These are phyloP conservation scores for Entelexis paramagnoliae DNA, from an alignment of 1,139 yeast genomes.

Conservation along the genomic window DNA sequence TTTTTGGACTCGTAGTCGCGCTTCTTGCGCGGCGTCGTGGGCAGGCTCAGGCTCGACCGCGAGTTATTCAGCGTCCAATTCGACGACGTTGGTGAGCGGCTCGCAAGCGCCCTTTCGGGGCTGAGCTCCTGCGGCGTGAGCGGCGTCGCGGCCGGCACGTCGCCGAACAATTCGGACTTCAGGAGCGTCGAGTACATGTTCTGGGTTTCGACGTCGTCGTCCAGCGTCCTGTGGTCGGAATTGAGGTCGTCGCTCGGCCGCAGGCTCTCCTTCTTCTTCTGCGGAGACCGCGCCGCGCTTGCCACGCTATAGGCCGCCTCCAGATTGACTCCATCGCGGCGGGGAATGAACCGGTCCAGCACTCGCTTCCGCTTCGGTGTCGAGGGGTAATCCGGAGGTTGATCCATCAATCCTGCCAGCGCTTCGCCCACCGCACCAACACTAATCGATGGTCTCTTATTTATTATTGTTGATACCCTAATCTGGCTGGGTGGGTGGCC, in stretches of 20 bases:
- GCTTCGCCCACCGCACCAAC: not conserved
- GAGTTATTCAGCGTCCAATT: slow-evolving; percentile 18
- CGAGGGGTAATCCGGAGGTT: slow-evolving; percentile 14
- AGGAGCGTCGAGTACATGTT: slow-evolving; percentile 75
- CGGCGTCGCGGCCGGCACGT: slow-evolving; percentile 25
- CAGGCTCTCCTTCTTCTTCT: not conserved
- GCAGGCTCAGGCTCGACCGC: slow-evolving; percentile 25
- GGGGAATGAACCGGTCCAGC: slow-evolving; percentile 81
- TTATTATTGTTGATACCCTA: slow-evolving; percentile 9
- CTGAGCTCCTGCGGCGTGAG: slow-evolving; percentile 25
- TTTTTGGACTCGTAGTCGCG: slow-evolving; percentile 22
- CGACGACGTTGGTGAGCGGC: not conserved
- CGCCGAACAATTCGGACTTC: slow-evolving; percentile 85
- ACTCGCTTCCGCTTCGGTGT: slow-evolving; percentile 22
- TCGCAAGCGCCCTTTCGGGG: slow-evolving; percentile 20
- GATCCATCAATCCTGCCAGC: not conserved
- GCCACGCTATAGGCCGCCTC: slow-evolving; percentile 76
- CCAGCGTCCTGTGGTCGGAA: slow-evolving; percentile 34
- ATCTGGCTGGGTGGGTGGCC: not conserved
- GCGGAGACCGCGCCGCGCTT: slow-evolving; percentile 9
- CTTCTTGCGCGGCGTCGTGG: slow-evolving; percentile 34
- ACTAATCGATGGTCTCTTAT: not conserved
- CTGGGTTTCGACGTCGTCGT: slow-evolving; percentile 52
- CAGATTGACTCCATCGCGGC: slow-evolving; percentile 70
- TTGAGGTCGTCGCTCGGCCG: not conserved